These are phyloP conservation scores for Solanum hybrid DNA, from an alignment of 305 asterid species.

Conservation along the genomic window DNA sequence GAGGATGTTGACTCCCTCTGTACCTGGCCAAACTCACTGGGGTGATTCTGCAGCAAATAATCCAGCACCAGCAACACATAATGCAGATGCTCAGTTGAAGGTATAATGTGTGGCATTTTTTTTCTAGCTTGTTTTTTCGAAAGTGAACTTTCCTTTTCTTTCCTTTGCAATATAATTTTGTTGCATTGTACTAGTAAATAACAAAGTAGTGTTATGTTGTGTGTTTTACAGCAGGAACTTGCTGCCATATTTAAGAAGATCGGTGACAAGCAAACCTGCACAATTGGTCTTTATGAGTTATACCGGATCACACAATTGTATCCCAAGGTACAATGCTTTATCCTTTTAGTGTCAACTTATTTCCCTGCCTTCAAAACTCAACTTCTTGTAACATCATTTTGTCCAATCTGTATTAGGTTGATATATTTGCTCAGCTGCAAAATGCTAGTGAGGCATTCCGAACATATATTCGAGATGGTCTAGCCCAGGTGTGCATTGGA, in stretches of 20 bases:
- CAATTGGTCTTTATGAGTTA: constrained; percentile 93
- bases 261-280: constrained; percentile 99
- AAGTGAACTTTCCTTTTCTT: not conserved
- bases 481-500: constrained; percentile 63
- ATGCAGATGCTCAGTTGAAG: constrained; percentile 93
- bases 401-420: constrained; percentile 56
- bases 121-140: not conserved
- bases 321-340: constrained; percentile 58
- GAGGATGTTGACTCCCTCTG: constrained; percentile 98
- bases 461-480: constrained; percentile 94
- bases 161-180: not conserved
- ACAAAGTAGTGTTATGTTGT: constrained; percentile 2
- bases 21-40: constrained; percentile 98
- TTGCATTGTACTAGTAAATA: not conserved
- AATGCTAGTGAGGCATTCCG: constrained; percentile 98
- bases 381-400: not conserved
- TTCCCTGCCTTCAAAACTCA: not conserved
- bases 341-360: not conserved
- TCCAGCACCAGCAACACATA: constrained; percentile 76
- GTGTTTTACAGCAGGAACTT: constrained; percentile 77
- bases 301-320: constrained; percentile 94
- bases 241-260: constrained; percentile 98
- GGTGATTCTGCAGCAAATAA: constrained; percentile 79
- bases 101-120: constrained; percentile 18
- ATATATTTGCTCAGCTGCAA: constrained; percentile 92